Base-by-base conservation (phyloP, 2,329 filamentous ascomycete species). In the Phialophora chinensis region DNA sequence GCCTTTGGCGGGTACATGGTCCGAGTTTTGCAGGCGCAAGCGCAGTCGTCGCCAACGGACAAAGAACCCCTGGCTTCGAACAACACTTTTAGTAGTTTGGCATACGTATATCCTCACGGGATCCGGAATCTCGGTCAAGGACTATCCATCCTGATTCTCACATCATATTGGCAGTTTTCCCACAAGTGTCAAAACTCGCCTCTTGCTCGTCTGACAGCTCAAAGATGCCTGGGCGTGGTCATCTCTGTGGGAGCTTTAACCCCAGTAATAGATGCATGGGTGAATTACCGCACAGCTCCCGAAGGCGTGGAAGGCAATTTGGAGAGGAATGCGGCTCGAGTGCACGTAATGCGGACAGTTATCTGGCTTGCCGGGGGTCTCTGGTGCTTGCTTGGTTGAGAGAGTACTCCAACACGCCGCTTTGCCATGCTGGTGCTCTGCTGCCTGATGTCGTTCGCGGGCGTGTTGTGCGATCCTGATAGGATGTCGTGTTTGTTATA, bases 141-240 rank as follows among this genome's bases (percentile, higher is more conserved):
- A 3, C 42, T 69, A 6, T 38, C 63, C 1, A 63, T 71, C 42
- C 53, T 71, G 11, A 20, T 35, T 47, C 59, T 70, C 44, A 67
- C 64, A 14, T 49, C 42, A 7, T 67, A 70, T 52, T 72, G 70
- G 70, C 62, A 66, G 33, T 63, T 66, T 59, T 44, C 62, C 27
- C 35, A 17, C 23, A 29, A 29, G 29, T 42, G 62, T 23, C 44
- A 27, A n/a, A 60, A 14, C 25, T 54, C 58, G 14, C 38, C 47
- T 33, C 33, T 20, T 3, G 66, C 57, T 1, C 56, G 60, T 12
- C 12, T 47, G 4, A 58, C 64, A 4, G 64, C 58, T 14, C 68
- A 70, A 35, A 47, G 49, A 31, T 65, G 55, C 38, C 60, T 72
- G 25, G 70, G 70, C 4, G 66, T 72, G 35, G 68, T 71, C 54